Evolutionary conservation across 1,284 basidiomycete genomes (phyloP).

Genomic region (Farysia itapuensis): DNA sequence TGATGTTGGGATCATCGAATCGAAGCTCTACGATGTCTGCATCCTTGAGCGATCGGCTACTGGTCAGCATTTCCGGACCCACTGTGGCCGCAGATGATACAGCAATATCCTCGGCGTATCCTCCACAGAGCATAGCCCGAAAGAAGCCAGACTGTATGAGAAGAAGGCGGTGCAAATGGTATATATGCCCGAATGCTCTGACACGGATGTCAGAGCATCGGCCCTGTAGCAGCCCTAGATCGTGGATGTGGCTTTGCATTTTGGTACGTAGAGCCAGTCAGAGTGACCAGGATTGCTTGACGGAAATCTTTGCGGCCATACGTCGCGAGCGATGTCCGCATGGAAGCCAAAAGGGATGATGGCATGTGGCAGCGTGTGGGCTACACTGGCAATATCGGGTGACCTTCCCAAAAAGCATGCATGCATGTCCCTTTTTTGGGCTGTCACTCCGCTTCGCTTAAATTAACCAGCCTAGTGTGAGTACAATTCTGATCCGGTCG

Average conservation of each 20-base stretch:
- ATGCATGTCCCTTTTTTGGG: too few species aligned
- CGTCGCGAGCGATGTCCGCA: too few species aligned
- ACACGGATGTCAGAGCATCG: constrained; percentile 46
- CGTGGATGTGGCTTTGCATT: constrained; percentile 38
- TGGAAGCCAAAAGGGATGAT: too few species aligned
- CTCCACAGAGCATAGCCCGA: constrained; percentile 46
- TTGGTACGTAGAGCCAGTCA: too few species aligned
- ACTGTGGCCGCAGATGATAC: constrained; percentile 17
- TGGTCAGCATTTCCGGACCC: background rate
- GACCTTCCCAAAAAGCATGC: too few species aligned
- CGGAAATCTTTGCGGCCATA: too few species aligned
- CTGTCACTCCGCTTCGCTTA: too few species aligned
- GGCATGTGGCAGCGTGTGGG: too few species aligned
- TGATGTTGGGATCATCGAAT: constrained; percentile 54
- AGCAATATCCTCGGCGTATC: constrained; percentile 41
- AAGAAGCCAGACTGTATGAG: constrained; percentile 55
- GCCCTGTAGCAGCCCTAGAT: constrained; percentile 31
- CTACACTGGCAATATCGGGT: too few species aligned
- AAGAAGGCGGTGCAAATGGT: constrained; percentile 46
- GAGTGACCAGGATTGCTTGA: too few species aligned
- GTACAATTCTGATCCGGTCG: too few species aligned
- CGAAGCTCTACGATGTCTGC: constrained; percentile 28
- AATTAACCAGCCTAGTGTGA: too few species aligned
- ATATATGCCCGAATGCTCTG: constrained; percentile 44
- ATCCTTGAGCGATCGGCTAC: background rate